Conservation (phyloP, 1,284 basidiomycete species). For the Veloboletus limbatus region DNA sequence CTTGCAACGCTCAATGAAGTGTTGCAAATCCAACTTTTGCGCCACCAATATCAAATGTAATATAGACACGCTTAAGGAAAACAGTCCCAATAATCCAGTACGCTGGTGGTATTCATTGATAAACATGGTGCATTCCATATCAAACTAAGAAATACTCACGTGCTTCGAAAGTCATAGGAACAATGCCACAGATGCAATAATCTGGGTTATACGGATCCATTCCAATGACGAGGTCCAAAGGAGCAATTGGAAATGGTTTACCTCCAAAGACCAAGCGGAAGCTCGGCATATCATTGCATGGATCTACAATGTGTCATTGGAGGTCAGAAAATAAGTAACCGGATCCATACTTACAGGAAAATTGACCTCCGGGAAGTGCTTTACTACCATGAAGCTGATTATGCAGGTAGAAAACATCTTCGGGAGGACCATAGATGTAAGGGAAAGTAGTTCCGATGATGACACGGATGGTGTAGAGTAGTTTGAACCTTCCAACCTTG, state of each 20-base stretch:
- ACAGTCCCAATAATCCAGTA: neutral
- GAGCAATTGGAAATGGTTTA: constrained; percentile 37
- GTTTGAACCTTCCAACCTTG: too few relatives aligned
- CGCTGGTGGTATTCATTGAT: neutral
- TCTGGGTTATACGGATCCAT: constrained; percentile 23
- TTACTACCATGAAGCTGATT: constrained; percentile 10
- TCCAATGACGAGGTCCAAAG: constrained; percentile 38
- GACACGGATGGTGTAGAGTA: too few relatives aligned
- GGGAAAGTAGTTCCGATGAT: too few relatives aligned
- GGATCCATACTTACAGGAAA: constrained; percentile 4
- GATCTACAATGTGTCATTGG: constrained; percentile 34
- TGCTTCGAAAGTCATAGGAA: neutral
- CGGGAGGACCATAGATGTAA: too few relatives aligned
- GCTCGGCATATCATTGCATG: constrained; percentile 36
- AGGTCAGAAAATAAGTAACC: constrained; percentile 10
- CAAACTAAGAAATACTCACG: neutral
- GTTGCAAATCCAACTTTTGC: constrained; percentile 16
- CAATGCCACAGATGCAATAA: constrained; percentile 30
- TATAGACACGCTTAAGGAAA: neutral
- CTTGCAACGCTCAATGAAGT: constrained; percentile 9
- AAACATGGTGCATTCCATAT: neutral
- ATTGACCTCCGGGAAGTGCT: neutral
- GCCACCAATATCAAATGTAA: neutral
- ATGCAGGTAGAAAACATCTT: too few relatives aligned
- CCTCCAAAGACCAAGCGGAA: constrained; percentile 42